Evolutionary conservation across 2,329 filamentous ascomycete genomes (phyloP).

Genomic region (Aspergillus sp.): DNA sequence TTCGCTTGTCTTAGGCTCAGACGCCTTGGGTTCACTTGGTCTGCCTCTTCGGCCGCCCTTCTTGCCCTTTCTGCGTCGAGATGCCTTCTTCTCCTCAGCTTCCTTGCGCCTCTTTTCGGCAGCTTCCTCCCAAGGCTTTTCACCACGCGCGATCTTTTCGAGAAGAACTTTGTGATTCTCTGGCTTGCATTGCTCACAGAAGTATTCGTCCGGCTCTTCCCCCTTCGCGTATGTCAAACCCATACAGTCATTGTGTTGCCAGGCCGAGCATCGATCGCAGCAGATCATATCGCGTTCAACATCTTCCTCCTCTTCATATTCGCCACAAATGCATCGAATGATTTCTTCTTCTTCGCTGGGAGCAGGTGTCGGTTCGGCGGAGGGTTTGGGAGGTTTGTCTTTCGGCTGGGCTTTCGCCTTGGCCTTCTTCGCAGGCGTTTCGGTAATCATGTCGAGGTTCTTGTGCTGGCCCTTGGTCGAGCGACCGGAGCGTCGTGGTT

Average conservation of each 20-base stretch:
- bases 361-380: slow-evolving; percentile 48
- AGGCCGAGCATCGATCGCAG: slow-evolving; percentile 87
- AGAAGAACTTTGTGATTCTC: slow-evolving; percentile 80
- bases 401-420: slow-evolving; percentile 51
- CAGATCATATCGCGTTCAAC: slow-evolving; percentile 91
- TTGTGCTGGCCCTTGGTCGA: slow-evolving; percentile 98
- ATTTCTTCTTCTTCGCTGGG: slow-evolving; percentile 64
- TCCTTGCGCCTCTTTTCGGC: slow-evolving; percentile 66
- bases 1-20: slow-evolving; percentile 53
- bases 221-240: slow-evolving; percentile 76
- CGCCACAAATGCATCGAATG: slow-evolving; percentile 91
- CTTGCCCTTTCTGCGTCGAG: slow-evolving; percentile 59
- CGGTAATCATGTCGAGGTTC: slow-evolving; percentile 72
- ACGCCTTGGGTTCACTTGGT: slow-evolving; percentile 63
- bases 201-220: slow-evolving; percentile 80
- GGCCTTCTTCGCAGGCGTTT: slow-evolving; percentile 53
- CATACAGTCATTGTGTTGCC: slow-evolving; percentile 98
- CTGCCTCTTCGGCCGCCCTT: slow-evolving; percentile 61
- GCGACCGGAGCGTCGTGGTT: slow-evolving; percentile 90
- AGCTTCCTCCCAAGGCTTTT: slow-evolving; percentile 80
- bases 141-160: slow-evolving; percentile 73
- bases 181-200: slow-evolving; percentile 86
- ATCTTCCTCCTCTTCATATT: slow-evolving; percentile 81
- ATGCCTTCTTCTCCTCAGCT: slow-evolving; percentile 59
- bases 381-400: slow-evolving; percentile 49